These are phyloP conservation scores for Aspergillus eucalypticola DNA, from an alignment of 2,329 filamentous ascomycete species.

Conservation along the genomic window DNA sequence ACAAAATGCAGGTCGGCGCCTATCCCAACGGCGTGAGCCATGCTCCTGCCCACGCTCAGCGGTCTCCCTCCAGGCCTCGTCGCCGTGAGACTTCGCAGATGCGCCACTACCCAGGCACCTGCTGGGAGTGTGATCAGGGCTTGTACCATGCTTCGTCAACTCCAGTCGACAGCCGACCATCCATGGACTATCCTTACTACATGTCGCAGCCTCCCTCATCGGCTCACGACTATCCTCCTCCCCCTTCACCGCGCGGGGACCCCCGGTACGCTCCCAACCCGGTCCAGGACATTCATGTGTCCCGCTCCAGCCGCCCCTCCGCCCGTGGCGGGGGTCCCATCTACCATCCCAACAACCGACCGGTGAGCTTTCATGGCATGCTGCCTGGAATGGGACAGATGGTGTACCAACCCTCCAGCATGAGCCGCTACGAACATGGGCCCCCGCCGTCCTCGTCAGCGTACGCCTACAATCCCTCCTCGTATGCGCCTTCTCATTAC, in stretches of 20 bases:
- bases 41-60: constrained; percentile 29
- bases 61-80: constrained; percentile 37
- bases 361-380: constrained; percentile 43
- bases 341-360: constrained; percentile 40
- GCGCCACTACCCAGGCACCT: constrained; percentile 34
- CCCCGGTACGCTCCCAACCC: constrained; percentile 31
- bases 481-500: constrained; percentile 37
- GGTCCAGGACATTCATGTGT: constrained; percentile 35
- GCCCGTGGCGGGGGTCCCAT: constrained; percentile 34
- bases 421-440: constrained; percentile 36
- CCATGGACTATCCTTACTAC: constrained; percentile 36
- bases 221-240: constrained; percentile 34
- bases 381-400: constrained; percentile 32
- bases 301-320: constrained; percentile 29
- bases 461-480: constrained; percentile 32
- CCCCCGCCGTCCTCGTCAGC: constrained; percentile 41
- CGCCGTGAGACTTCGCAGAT: constrained; percentile 34
- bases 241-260: constrained; percentile 28
- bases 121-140: constrained; percentile 39
- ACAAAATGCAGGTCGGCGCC: constrained; percentile 39
- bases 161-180: constrained; percentile 31
- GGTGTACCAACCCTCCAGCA: constrained; percentile 31
- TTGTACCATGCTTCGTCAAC: constrained; percentile 33
- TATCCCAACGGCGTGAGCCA: constrained; percentile 31
- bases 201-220: constrained; percentile 26